A percentile compares a stretch with the other conserved stretches of the same genome.
Conservation (phyloP, 305 asterid genomes). For the Solanum hybrid region DNA sequence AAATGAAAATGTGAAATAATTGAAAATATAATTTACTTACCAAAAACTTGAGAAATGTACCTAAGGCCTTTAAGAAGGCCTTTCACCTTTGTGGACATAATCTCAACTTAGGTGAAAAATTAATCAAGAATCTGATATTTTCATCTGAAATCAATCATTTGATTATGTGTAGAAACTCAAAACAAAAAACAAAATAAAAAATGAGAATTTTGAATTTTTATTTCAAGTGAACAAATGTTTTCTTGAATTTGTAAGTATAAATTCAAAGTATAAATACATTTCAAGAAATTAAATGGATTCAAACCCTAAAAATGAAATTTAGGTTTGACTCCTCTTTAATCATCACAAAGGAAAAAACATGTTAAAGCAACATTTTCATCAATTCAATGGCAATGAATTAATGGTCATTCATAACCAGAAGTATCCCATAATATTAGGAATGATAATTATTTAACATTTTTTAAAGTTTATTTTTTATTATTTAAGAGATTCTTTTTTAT, state of each 20-base stretch:
- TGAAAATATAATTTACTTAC: conserved; percentile 18
- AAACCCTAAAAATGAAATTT: background rate
- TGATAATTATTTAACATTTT: background rate
- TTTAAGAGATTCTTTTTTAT: background rate
- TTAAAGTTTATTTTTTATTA: background rate
- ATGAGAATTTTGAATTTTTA: background rate
- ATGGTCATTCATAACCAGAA: background rate
- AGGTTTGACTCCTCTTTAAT: background rate
- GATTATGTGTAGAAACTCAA: background rate
- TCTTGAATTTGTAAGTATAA: background rate
- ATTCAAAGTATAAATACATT: background rate
- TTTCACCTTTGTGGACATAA: conserved; percentile 53
- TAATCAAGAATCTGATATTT: background rate
- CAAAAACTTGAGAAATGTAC: conserved; percentile 75
- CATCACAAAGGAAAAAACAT: conserved; percentile 10
- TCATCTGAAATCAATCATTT: background rate
- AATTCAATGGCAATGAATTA: conserved; percentile 24
- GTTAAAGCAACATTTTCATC: conserved; percentile 23
- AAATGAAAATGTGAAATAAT: background rate
- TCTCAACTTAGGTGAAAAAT: background rate
- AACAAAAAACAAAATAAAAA: background rate
- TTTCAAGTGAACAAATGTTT: background rate
- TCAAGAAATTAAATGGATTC: background rate
- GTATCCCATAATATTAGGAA: background rate
- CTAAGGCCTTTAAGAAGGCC: conserved; percentile 79